Percentiles rank a stretch among this genome's conserved stretches.
These are phyloP conservation scores for Chaetomium sp. DNA, from an alignment of 2,329 filamentous ascomycete genomes.

Conservation along the genomic window DNA sequence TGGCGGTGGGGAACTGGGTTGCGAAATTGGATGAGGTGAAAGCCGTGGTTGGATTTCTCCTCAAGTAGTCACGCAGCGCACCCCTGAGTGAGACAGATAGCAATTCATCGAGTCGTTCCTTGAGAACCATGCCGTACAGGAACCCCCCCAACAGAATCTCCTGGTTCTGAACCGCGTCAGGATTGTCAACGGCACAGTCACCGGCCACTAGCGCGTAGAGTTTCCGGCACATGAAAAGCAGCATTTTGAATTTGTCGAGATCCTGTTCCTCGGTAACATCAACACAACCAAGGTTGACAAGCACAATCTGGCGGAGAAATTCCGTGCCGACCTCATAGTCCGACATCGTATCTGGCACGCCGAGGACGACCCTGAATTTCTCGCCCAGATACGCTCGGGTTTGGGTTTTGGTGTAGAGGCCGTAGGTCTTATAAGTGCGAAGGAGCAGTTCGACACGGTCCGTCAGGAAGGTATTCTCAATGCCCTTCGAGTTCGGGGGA, in stretches of 20 bases:
- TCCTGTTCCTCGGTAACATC: constrained; percentile 80
- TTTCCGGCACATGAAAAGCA: constrained; percentile 94
- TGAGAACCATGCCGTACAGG: constrained; percentile 89
- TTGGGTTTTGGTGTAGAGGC: constrained; percentile 71
- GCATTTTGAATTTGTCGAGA: constrained; percentile 84
- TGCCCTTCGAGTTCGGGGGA: constrained; percentile 64
- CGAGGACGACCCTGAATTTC: constrained; percentile 85
- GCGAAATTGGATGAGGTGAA: constrained; percentile 74
- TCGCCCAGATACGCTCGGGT: constrained; percentile 81
- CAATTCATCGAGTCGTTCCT: constrained; percentile 90
- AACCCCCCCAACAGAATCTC: constrained; percentile 91
- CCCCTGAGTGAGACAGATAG: constrained; percentile 50
- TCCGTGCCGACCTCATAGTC: constrained; percentile 87
- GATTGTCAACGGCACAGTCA: constrained; percentile 89
- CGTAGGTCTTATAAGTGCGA: constrained; percentile 88
- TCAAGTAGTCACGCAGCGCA: constrained; percentile 51
- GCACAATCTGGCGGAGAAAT: constrained; percentile 80
- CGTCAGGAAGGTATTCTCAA: constrained; percentile 86
- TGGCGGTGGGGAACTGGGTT: constrained; percentile 69
- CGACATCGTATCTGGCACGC: constrained; percentile 74
- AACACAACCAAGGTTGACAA: constrained; percentile 84
- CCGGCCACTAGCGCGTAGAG: constrained; percentile 88
- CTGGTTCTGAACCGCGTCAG: constrained; percentile 93
- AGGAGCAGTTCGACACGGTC: constrained; percentile 89
- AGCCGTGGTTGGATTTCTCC: constrained; percentile 53